Percentiles rank a stretch among this genome's conserved stretches.
phyloP scores from a whole-genome alignment of 2,329 filamentous ascomycete species.

The Phyllosticta citribraziliensis region DNA sequence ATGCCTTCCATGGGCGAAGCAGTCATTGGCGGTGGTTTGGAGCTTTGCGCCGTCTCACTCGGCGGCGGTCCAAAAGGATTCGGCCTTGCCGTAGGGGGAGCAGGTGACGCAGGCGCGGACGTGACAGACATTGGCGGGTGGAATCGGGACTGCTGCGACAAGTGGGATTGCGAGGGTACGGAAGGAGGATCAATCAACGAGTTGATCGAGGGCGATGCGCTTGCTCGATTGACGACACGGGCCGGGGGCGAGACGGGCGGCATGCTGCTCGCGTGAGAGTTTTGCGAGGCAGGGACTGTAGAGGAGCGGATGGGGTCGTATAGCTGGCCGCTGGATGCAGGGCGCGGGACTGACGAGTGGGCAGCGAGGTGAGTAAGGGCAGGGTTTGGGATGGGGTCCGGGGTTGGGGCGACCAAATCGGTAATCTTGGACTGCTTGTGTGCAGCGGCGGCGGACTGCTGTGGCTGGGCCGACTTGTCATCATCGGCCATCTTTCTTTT shows the following conservation, averaged over 20 bases:
- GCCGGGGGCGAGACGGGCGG: slow-evolving; percentile 38
- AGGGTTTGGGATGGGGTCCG: slow-evolving; percentile 24
- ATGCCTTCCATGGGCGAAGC: slow-evolving; percentile 27
- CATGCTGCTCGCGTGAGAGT: slow-evolving; percentile 32
- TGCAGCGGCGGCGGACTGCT: slow-evolving; percentile 17
- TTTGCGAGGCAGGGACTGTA: slow-evolving; percentile 27
- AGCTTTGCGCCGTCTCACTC: not conserved
- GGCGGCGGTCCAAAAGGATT: slow-evolving; percentile 9
- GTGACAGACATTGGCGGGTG: slow-evolving; percentile 28
- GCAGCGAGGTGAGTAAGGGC: slow-evolving; percentile 31
- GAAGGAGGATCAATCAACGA: slow-evolving; percentile 70
- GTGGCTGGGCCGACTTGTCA: slow-evolving; percentile 14
- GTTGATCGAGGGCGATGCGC: slow-evolving; percentile 82
- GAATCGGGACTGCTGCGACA: slow-evolving; percentile 12
- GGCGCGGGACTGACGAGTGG: slow-evolving; percentile 39
- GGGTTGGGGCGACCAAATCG: slow-evolving; percentile 25
- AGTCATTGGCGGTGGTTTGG: slow-evolving; percentile 5
- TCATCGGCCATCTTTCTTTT: slow-evolving; percentile 26
- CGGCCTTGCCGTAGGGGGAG: slow-evolving; percentile 8
- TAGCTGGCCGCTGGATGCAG: slow-evolving; percentile 63
- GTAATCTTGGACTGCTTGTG: slow-evolving; percentile 31
- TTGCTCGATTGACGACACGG: slow-evolving; percentile 55
- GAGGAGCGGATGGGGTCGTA: slow-evolving; percentile 82
- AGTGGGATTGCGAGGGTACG: slow-evolving; percentile 26
- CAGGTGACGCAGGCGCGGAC: slow-evolving; percentile 31